phyloP scores from a whole-genome alignment of 140 eudicot species.

The Oenanthe javanica region DNA sequence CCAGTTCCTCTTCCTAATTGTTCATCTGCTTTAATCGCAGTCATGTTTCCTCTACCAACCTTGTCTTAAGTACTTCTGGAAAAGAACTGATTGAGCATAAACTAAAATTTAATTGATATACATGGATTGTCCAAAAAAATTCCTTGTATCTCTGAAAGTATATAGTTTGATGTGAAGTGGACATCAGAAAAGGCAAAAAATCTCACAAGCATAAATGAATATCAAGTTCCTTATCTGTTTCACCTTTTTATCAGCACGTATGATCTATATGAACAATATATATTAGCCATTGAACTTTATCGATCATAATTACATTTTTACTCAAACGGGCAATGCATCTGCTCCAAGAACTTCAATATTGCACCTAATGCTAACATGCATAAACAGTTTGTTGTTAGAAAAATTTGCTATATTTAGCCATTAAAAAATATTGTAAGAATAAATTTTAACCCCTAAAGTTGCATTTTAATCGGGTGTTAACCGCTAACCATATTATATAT shows the following conservation, averaged over 20 bases:
- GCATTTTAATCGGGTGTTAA: not conserved
- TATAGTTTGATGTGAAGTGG: not conserved
- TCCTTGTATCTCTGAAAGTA: constrained; percentile 61
- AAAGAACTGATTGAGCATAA: not conserved
- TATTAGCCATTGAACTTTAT: too few species aligned
- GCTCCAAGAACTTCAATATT: not conserved
- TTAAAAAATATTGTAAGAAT: not conserved
- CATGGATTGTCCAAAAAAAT: constrained; percentile 51
- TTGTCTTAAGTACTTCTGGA: constrained; percentile 67
- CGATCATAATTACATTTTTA: too few species aligned
- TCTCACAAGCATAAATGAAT: not conserved
- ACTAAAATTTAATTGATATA: not conserved
- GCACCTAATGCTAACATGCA: too few species aligned
- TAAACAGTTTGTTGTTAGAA: too few species aligned
- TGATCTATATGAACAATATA: too few species aligned
- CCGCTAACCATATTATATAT: not conserved
- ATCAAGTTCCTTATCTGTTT: constrained; percentile 35
- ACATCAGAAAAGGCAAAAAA: not conserved
- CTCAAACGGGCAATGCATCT: too few species aligned
- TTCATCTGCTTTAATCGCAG: constrained; percentile 60
- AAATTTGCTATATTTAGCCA: not conserved
- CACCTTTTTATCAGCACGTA: too few species aligned
- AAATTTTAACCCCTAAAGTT: not conserved
- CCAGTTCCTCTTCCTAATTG: constrained; percentile 71
- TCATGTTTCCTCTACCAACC: constrained; percentile 67